Base-by-base conservation (phyloP, 2,329 filamentous ascomycete genomes). In the Cephalotrichum gorgonifer region DNA sequence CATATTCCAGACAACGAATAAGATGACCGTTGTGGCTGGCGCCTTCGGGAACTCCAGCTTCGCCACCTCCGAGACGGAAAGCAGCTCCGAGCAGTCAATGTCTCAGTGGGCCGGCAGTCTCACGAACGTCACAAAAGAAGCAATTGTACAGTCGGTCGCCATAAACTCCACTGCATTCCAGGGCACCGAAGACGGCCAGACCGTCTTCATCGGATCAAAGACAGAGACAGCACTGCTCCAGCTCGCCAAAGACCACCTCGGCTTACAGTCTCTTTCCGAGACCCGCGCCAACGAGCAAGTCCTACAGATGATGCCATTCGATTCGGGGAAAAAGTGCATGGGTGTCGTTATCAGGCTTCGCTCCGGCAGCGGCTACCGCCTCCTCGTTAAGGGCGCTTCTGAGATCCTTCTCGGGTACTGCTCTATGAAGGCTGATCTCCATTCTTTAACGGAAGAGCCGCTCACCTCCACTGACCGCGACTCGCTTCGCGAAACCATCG, bases 11-110 rank as follows among this genome's bases (percentile, higher is more conserved):
- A 66, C 63, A 0, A 81, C 85, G 50, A 85, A 85, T 58, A 81
- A 82, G 60, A 85, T 85, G 81, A 83, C 80, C 0, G 82, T 88
- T 3, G 83, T 88, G 38, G 79, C 83, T 41, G 83, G 82, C 27
- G 79, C 81, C 4, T 64, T 85, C 33, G 81, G 82, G 11, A 62
- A 59, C 31, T 57, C 56, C 17, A 62, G 58, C 48, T 71, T 71
- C 46, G 5, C 33, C 14, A 3, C 33, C 11, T 58, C 57, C 23
- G 41, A 25, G 23, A 25, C 15, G 6, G 41, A 26, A 12, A 28
- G 15, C 6, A 23, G 17, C 6, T 63, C 3, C 59, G 28, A 30
- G 28, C 28, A 30, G 28, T 30, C 28, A 30, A 38, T 38, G 33
- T 38, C 33, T n/a, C 33, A 38, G 33, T 63, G 12, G 57, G 57